A percentile compares a stretch with the other conserved stretches of the same genome.
Evolutionary conservation across 116 monocot species (phyloP).

Genomic region (Phalaenopsis hybrid): DNA sequence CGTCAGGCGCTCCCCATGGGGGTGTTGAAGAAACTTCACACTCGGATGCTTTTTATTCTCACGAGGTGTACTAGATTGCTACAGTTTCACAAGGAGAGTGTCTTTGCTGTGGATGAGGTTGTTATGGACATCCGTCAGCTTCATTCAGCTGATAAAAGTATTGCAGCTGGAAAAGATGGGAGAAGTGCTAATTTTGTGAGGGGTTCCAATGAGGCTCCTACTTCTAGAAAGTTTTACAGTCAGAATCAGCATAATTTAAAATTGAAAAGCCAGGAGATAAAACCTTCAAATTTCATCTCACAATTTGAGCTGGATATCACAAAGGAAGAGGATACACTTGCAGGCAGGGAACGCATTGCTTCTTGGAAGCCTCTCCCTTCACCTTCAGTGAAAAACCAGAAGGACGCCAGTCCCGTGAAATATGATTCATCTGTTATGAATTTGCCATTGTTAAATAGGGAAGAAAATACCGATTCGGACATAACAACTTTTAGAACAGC

Average conservation of each 20-base stretch:
- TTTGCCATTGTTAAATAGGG: conserved; percentile 12
- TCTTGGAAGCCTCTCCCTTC: conserved; percentile 86
- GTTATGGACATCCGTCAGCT: conserved; percentile 37
- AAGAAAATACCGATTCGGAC: conserved; percentile 23
- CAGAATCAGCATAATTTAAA: conserved; percentile 76
- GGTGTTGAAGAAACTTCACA: conserved; percentile 86
- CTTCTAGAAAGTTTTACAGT: conserved; percentile 78
- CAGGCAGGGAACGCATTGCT: conserved; percentile 53
- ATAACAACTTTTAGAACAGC: conserved; percentile 23
- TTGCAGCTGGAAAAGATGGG: conserved; percentile 22
- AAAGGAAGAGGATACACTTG: conserved; percentile 35
- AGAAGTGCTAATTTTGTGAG: conserved; percentile 23
- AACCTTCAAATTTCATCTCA: conserved; percentile 50
- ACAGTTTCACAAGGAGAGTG: conserved; percentile 94
- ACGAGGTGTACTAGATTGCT: conserved; percentile 95
- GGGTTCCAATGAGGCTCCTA: conserved; percentile 29
- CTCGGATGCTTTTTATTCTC: conserved; percentile 92
- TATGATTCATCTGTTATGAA: conserved; percentile 22
- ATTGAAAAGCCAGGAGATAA: conserved; percentile 95
- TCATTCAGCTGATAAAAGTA: conserved; percentile 50
- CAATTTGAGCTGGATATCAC: conserved; percentile 30
- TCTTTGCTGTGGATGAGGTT: conserved; percentile 75
- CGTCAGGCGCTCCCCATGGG: conserved; percentile 89
- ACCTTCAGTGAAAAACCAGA: conserved; percentile 25
- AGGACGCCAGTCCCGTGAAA: conserved; percentile 26